These are phyloP conservation scores for Pluteus cervinus DNA, from an alignment of 768 basidiomycete species.

Conservation along the genomic window DNA sequence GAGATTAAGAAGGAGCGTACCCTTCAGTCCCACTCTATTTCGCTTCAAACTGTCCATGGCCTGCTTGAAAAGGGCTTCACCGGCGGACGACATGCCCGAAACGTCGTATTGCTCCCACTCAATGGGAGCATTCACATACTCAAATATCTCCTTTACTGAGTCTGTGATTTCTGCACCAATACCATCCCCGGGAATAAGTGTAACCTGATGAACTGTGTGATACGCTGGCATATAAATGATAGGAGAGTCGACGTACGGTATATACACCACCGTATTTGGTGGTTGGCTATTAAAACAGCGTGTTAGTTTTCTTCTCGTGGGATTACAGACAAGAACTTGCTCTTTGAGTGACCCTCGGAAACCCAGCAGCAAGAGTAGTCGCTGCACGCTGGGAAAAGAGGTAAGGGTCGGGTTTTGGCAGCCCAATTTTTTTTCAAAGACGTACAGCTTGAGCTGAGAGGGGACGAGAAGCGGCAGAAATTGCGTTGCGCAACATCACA, in stretches of 20 bases:
- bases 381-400: conserved; percentile 48
- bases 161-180: conserved; percentile 96
- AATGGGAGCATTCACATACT: conserved; percentile 95
- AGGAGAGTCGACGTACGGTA: conserved; percentile 49
- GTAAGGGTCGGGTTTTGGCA: conserved; percentile 3
- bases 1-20: conserved; percentile 33
- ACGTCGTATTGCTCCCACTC: conserved; percentile 99
- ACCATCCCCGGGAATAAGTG: conserved; percentile 97
- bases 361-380: conserved; percentile 73
- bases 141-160: conserved; percentile 98
- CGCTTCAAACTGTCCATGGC: conserved; percentile 98
- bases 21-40: conserved; percentile 97
- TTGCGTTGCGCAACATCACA: conserved; percentile 63
- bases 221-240: conserved; percentile 14
- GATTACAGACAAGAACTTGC: conserved; percentile 33
- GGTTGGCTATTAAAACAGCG: conserved; percentile 47
- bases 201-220: conserved; percentile 53
- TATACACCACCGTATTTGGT: conserved; percentile 93
- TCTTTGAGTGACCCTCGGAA: conserved; percentile 67
- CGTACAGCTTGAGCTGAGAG: conserved; percentile 46
- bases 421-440: no score
- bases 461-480: conserved; percentile 53
- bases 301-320: conserved; percentile 8
- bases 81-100: conserved; percentile 90
- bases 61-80: conserved; percentile 93